Evolutionary conservation across 805 yeast species (phyloP).

Genomic region (Nakazawaea wickerhamii): DNA sequence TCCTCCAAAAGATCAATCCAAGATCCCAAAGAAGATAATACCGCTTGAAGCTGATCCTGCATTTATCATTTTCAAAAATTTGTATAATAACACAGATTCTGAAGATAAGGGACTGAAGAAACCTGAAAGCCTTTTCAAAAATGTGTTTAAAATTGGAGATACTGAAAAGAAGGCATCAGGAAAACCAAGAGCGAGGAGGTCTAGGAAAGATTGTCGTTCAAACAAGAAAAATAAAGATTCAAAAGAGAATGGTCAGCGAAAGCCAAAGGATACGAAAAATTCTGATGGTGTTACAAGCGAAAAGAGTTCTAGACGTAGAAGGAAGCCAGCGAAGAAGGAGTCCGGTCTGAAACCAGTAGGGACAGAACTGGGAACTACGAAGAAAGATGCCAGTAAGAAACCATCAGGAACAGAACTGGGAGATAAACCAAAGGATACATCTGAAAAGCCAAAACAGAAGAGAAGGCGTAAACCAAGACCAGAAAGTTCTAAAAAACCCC

Average conservation of each 20-base stretch:
- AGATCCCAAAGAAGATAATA: neutral
- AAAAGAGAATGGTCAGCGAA: too few relatives aligned
- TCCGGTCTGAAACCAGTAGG: too few relatives aligned
- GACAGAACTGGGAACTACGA: too few relatives aligned
- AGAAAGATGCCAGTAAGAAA: too few relatives aligned
- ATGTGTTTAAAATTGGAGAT: neutral
- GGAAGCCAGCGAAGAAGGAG: too few relatives aligned
- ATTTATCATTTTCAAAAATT: constrained; percentile 20
- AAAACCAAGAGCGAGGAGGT: too few relatives aligned
- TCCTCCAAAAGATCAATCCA: neutral
- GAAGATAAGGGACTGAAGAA: constrained; percentile 6
- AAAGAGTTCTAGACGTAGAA: neutral
- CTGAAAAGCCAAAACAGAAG: constrained; percentile 4
- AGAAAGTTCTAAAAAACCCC: neutral
- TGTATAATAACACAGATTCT: constrained; percentile 17
- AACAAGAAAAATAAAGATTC: too few relatives aligned
- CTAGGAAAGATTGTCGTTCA: too few relatives aligned
- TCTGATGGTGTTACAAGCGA: neutral
- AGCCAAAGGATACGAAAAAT: neutral
- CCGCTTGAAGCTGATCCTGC: constrained; percentile 17
- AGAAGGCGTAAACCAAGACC: neutral
- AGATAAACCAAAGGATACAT: neutral
- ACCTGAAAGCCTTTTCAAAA: constrained; percentile 15
- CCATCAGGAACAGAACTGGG: neutral
- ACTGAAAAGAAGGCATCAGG: constrained; percentile 2